A percentile compares a stretch with the other conserved stretches of the same genome.
phyloP scores from a whole-genome alignment of 352 stramenopile species.

The Thalassiosira delicatula region DNA sequence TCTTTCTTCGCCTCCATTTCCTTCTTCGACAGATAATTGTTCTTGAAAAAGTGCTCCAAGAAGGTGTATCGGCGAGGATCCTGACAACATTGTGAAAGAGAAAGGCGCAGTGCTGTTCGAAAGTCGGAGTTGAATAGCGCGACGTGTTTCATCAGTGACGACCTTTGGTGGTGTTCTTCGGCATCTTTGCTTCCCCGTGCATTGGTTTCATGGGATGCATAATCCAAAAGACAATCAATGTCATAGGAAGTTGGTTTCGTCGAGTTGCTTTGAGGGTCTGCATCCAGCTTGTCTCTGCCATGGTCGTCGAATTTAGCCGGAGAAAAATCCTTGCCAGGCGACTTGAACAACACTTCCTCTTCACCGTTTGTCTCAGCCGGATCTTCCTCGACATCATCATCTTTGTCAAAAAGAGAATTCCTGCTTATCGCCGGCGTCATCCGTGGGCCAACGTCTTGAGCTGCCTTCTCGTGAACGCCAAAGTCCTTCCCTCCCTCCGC shows the following conservation, averaged over 20 bases:
- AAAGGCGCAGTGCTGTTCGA: conserved; percentile 36
- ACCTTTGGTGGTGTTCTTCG: conserved; percentile 5
- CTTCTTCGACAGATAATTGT: conserved; percentile 34
- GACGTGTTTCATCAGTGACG: conserved; percentile 34
- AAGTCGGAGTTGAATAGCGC: conserved; percentile 45
- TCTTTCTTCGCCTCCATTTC: conserved; percentile 14
- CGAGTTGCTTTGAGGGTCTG: not conserved
- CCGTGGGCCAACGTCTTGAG: not conserved
- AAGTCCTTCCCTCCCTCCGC: conserved; percentile 37
- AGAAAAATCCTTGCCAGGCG: conserved; percentile 15
- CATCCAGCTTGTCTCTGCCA: not conserved
- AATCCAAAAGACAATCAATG: conserved; percentile 30
- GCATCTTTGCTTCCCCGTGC: not conserved
- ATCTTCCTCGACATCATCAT: conserved; percentile 10
- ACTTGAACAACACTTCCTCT: conserved; percentile 45
- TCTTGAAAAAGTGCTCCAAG: conserved; percentile 46
- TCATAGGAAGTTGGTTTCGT: conserved; percentile 5
- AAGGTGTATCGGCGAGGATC: conserved; percentile 56
- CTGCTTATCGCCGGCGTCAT: conserved; percentile 25
- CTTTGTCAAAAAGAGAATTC: conserved; percentile 48
- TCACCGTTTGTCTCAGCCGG: conserved; percentile 25
- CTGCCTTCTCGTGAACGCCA: not conserved
- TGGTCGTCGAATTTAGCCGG: conserved; percentile 7
- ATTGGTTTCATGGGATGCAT: conserved; percentile 55
- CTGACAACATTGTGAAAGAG: conserved; percentile 47